Base-by-base conservation (phyloP, 768 basidiomycete genomes). In the Infundibulicybe gibba region DNA sequence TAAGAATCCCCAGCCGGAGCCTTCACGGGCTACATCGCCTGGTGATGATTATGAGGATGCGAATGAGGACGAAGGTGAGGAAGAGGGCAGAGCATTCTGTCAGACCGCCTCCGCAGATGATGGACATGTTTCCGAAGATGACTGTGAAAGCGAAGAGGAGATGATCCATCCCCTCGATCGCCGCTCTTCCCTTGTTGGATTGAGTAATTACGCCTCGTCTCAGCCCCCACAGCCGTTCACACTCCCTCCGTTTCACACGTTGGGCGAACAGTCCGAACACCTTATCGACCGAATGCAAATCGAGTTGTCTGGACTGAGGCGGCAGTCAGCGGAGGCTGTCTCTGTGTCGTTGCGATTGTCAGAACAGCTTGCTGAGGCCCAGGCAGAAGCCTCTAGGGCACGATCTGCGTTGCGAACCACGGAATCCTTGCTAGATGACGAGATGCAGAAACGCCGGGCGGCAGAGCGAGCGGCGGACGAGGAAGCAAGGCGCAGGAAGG, bases 141-240 rank as follows among this genome's bases (percentile, higher is more conserved):
- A 80, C 25, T 83, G 70, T 51, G 83, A 85, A 61, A 88, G 85
- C 57, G 85, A 87, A 56, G 85, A 87, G 48, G 85, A 83, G 39
- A 65, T 77, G 60, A 55, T 68, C 21, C 64, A 71, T 40, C 74
- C 75, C 17, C 68, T 75, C 53, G 65, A 69, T 48, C 72, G 72
- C 48, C 68, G 74, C 32, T 62, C 65, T 45, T 67, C 74, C 39
- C 48, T 67, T 34, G 58, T 62, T 31, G 64, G 71, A 45, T 55
- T 73, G 12, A 68, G 69, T 37, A 56, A 65, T 20, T 72, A 65
- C 44, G 50, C 61, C 6, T 54, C 62, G 31, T 59, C 57, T 25
- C 55, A 50, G 45, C 53, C 62, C 9, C 51, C 61, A 11, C 62
- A 62, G n/a, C 56, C 66, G 6, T 65, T 67, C 40, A 61, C 63